A percentile compares a stretch with the other conserved stretches of the same genome.
Evolutionary conservation across 2,329 filamentous ascomycete species (phyloP).

Genomic region (Cladosporium sp.): DNA sequence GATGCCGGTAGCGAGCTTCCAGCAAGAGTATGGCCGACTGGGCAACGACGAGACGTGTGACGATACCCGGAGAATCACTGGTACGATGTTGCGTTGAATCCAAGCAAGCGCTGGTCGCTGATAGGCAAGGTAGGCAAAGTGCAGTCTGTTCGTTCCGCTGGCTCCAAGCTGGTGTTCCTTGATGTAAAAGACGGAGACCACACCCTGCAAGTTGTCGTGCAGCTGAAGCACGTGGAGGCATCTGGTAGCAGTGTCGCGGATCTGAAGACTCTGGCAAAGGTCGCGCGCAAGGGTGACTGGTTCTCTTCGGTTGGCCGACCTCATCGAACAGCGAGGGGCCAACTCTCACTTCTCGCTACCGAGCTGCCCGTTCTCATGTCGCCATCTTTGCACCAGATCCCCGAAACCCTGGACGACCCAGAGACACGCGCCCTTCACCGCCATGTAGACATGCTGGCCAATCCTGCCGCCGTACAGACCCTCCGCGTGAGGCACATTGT

Average conservation of each 20-base stretch:
- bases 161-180: slow-evolving; percentile 77
- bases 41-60: slow-evolving; percentile 12
- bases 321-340: slow-evolving; percentile 62
- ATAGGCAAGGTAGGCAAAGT: slow-evolving; percentile 57
- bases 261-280: slow-evolving; percentile 57
- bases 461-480: slow-evolving; percentile 59
- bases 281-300: slow-evolving; percentile 75
- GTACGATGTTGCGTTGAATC: background rate
- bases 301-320: slow-evolving; percentile 64
- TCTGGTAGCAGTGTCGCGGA: slow-evolving; percentile 28
- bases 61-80: slow-evolving; percentile 1
- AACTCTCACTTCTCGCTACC: slow-evolving; percentile 66
- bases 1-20: slow-evolving; percentile 14
- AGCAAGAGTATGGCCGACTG: slow-evolving; percentile 27
- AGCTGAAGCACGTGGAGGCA: slow-evolving; percentile 54
- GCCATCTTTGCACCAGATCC: slow-evolving; percentile 73
- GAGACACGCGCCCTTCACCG: slow-evolving; percentile 70
- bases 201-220: slow-evolving; percentile 63
- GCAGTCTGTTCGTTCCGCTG: slow-evolving; percentile 61
- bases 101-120: slow-evolving; percentile 8
- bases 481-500: slow-evolving; percentile 69
- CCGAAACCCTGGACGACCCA: slow-evolving; percentile 60
- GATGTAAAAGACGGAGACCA: slow-evolving; percentile 69
- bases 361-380: slow-evolving; percentile 66
- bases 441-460: slow-evolving; percentile 81